These are phyloP conservation scores for Yamadazyma sp. DNA, from an alignment of 805 yeast genomes.

Conservation along the genomic window DNA sequence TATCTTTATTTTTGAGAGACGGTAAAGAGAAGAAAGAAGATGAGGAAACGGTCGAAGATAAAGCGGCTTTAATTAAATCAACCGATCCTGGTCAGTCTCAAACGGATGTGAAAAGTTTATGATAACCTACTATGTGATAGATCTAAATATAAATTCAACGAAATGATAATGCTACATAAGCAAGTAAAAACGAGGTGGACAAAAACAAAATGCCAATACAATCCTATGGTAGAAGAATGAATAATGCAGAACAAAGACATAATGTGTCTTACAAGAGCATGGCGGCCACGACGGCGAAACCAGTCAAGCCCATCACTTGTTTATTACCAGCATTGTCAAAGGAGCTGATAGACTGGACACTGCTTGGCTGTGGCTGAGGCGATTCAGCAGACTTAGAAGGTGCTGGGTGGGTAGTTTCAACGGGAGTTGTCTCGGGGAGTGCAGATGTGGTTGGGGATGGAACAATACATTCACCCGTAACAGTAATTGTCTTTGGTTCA, in stretches of 20 bases:
- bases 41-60: neutral
- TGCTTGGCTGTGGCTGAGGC: conserved; percentile 2
- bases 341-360: conserved; percentile 10
- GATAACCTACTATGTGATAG: no score
- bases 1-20: conserved; percentile 9
- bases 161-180: no score
- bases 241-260: neutral
- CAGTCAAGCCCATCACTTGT: conserved; percentile 12
- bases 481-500: conserved; percentile 31
- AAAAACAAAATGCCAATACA: no score
- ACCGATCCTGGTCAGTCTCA: no score
- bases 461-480: conserved; percentile 31
- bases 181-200: no score
- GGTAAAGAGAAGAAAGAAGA: neutral
- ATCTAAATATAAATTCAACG: no score
- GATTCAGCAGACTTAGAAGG: conserved; percentile 1
- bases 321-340: conserved; percentile 13
- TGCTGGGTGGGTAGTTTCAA: conserved; percentile 9
- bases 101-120: no score
- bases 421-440: conserved; percentile 12
- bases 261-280: conserved; percentile 5
- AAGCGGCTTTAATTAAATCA: no score
- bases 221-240: neutral
- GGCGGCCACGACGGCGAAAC: conserved; percentile 14
- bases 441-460: conserved; percentile 17